These are phyloP conservation scores for Mucor piriformis DNA, from an alignment of 371 early-diverging fungal species.

Conservation along the genomic window DNA sequence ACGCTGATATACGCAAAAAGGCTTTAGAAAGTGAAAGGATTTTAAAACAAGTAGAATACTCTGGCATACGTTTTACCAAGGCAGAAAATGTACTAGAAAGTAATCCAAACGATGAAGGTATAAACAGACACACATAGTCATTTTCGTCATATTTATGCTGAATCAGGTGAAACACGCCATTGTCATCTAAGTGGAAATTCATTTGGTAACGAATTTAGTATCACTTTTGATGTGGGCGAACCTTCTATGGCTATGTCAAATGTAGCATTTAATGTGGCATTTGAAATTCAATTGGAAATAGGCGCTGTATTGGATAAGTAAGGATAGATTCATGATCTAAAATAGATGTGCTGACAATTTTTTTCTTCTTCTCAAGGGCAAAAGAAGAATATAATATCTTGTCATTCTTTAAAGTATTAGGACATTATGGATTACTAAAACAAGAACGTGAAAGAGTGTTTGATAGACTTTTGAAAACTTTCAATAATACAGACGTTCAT, in stretches of 20 bases:
- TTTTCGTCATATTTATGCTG: too few species aligned
- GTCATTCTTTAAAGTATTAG: conserved; percentile 34
- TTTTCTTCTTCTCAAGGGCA: conserved; percentile 21
- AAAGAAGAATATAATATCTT: conserved; percentile 34
- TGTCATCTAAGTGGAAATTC: conserved; percentile 34
- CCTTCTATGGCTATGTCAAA: conserved; percentile 23
- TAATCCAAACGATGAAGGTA: conserved; percentile 8
- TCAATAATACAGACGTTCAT: conserved; percentile 3
- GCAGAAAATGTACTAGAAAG: conserved; percentile 15
- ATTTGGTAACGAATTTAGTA: conserved; percentile 22
- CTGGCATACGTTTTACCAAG: not conserved
- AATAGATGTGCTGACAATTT: too few species aligned
- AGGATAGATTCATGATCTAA: not conserved
- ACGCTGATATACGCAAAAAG: conserved; percentile 28
- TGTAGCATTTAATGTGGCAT: conserved; percentile 27
- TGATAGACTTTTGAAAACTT: conserved; percentile 9
- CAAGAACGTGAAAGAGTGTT: conserved; percentile 26
- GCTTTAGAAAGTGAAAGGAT: conserved; percentile 28
- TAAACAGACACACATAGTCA: not conserved
- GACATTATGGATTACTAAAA: conserved; percentile 30
- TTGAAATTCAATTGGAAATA: conserved; percentile 33
- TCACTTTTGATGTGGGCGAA: conserved; percentile 32
- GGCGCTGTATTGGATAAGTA: conserved; percentile 34
- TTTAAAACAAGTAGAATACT: not conserved
- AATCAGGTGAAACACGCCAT: conserved; percentile 26